Conservation (phyloP, 345 rosid species). For the Adansonia digitata region DNA sequence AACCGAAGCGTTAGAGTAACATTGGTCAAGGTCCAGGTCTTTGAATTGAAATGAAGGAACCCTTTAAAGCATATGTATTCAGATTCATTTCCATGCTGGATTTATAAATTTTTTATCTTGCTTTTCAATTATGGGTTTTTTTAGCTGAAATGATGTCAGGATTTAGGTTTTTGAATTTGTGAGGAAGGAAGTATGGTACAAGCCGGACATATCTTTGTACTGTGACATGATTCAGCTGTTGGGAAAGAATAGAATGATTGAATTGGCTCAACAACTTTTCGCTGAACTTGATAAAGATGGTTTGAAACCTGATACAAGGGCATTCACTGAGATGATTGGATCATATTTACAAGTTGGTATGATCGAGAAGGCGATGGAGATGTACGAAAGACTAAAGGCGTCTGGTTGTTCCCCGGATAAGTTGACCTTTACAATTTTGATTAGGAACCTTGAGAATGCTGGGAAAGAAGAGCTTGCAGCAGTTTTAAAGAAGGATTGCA, state of each 20-base stretch:
- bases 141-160: conserved; percentile 25
- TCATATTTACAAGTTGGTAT: conserved; percentile 36
- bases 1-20: too few relatives aligned
- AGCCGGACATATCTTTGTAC: conserved; percentile 37
- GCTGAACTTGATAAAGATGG: conserved; percentile 35
- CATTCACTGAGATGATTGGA: conserved; percentile 58
- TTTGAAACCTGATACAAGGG: conserved; percentile 42
- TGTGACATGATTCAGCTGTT: conserved; percentile 36
- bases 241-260: conserved; percentile 43
- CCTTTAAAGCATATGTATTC: background rate
- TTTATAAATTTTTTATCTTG: background rate
- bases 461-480: conserved; percentile 43
- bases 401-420: conserved; percentile 43
- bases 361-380: conserved; percentile 55
- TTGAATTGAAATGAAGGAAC: too few relatives aligned
- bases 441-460: conserved; percentile 46
- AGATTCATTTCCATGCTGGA: background rate
- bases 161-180: conserved; percentile 46
- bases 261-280: conserved; percentile 40
- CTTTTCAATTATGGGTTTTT: conserved; percentile 12
- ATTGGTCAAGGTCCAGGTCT: conserved; percentile 44
- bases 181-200: conserved; percentile 51
- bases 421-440: conserved; percentile 47
- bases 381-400: conserved; percentile 35
- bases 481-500: conserved; percentile 40